Evolutionary conservation across 2,329 filamentous ascomycete genomes (phyloP).

Genomic region (Hypoxylon rubiginosum): DNA sequence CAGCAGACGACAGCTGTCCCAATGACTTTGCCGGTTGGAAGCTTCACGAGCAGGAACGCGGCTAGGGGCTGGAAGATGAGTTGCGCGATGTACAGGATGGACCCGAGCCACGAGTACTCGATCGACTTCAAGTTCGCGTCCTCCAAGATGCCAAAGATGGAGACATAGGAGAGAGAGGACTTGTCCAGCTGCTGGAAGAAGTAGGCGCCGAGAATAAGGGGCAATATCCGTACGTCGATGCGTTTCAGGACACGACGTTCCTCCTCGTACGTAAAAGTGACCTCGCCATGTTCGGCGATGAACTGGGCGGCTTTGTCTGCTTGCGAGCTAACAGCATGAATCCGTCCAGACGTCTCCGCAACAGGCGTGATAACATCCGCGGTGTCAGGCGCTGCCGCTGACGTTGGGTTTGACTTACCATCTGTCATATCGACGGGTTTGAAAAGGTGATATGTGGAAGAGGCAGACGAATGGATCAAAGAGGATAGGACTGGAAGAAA

Average conservation of each 20-base stretch:
- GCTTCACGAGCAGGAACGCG: constrained; percentile 65
- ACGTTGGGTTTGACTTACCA: constrained; percentile 20
- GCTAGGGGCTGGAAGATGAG: constrained; percentile 69
- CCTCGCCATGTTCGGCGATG: constrained; percentile 56
- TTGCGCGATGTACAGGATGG: constrained; percentile 72
- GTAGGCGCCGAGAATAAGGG: constrained; percentile 67
- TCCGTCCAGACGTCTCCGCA: constrained; percentile 10
- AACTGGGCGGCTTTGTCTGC: constrained; percentile 62
- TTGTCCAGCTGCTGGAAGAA: constrained; percentile 71
- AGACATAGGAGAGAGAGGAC: constrained; percentile 60
- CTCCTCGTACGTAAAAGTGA: constrained; percentile 63
- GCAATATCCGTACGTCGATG: constrained; percentile 65
- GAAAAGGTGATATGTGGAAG: background rate
- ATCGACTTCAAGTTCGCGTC: constrained; percentile 62
- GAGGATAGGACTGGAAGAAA: background rate
- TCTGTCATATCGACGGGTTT: constrained; percentile 36
- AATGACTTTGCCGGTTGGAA: constrained; percentile 68
- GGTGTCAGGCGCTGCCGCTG: constrained; percentile 24
- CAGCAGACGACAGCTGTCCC: constrained; percentile 66
- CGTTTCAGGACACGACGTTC: constrained; percentile 60
- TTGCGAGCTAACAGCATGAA: constrained; percentile 27
- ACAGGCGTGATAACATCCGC: constrained; percentile 42
- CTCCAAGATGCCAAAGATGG: constrained; percentile 63
- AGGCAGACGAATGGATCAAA: background rate
- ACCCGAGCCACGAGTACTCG: constrained; percentile 71